phyloP scores from a whole-genome alignment of 1,284 basidiomycete species.

The Inonotus obliquus region DNA sequence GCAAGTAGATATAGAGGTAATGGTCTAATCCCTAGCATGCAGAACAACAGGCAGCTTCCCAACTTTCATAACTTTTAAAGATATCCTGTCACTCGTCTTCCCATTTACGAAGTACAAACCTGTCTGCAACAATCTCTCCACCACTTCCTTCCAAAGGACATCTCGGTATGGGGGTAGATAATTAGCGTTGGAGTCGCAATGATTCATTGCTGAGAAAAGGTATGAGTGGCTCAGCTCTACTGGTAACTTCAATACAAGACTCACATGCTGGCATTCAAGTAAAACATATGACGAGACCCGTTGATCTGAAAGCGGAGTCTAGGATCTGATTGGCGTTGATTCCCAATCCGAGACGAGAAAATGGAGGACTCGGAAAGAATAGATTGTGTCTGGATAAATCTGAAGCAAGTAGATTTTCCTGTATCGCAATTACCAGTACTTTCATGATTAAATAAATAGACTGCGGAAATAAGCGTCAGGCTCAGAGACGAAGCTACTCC shows the following conservation, averaged over 20 bases:
- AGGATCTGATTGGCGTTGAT: too few species aligned
- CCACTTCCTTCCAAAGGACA: slow-evolving; percentile 4
- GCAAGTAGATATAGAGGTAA: too few species aligned
- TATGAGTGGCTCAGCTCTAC: background rate
- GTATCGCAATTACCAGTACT: too few species aligned
- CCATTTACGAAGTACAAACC: slow-evolving; percentile 23
- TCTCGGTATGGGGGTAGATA: slow-evolving; percentile 6
- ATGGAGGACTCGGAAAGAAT: too few species aligned
- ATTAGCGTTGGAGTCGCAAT: slow-evolving; percentile 10
- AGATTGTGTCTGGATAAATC: too few species aligned
- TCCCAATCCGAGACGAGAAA: too few species aligned
- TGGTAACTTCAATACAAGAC: slow-evolving; percentile 9
- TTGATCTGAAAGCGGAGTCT: too few species aligned
- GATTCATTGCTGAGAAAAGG: background rate
- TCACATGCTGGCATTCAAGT: slow-evolving; percentile 31
- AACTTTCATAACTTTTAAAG: slow-evolving; percentile 28
- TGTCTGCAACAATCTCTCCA: slow-evolving; percentile 1
- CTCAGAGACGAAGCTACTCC: too few species aligned
- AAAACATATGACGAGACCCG: too few species aligned
- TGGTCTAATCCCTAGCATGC: background rate
- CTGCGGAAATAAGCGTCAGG: background rate
- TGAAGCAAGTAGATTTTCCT: too few species aligned
- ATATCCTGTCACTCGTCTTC: slow-evolving; percentile 27
- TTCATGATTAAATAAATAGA: too few species aligned
- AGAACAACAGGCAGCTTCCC: slow-evolving; percentile 25